Base-by-base conservation (phyloP, 1,284 basidiomycete genomes). In the Sporisorium iseilematis-ciliati region DNA sequence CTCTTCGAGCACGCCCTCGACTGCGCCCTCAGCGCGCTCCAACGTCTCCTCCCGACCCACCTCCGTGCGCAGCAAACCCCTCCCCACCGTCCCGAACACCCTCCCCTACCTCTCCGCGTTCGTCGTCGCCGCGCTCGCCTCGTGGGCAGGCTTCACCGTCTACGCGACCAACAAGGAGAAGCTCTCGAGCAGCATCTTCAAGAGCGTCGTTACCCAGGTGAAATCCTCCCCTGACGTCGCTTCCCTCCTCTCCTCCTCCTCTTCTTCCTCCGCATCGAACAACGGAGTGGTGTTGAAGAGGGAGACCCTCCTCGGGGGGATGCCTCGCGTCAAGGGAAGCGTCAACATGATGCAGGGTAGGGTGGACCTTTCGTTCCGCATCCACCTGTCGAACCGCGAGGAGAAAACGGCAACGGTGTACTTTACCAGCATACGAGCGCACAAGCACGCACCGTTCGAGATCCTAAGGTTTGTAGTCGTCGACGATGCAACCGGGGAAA, bases 141-240 rank as follows among this genome's bases (percentile, higher is more conserved):
- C 65, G 2, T 82, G 81, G 81, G 58, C 57, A 2, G 71, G 42
- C 0, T 77, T 81, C 33, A 75, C 78, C 5, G 8, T 75, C 11
- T 80, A 76, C 57, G 68, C 79, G 4, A 82, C 77, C n/a, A 82
- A 82, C 61, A 78, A 80, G 42, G 81, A 82, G 49, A 75, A 79
- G 41, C 65, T 81, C 14, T 57, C 66, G 8, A 63, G 60, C 0
- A 67, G 61, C 12, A 79, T 81, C 51, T 73, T 82, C 65, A 79
- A 80, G 42, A 61, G 56, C 45, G 70, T 80, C n/a, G 38, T 77
- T 8, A 21, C 54, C 0, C 78, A 77, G 20, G 46, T 82, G n/a
- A 79, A 79, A 42, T 35, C 50, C 20, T 67, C 67, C 0, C 48
- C 57, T 0, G 50, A 77, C 23, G 64, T 80, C 23, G 21, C 54